A percentile compares a stretch with the other conserved stretches of the same genome.
Conservation (phyloP, 345 rosid genomes). For the Reutealis trisperma region DNA sequence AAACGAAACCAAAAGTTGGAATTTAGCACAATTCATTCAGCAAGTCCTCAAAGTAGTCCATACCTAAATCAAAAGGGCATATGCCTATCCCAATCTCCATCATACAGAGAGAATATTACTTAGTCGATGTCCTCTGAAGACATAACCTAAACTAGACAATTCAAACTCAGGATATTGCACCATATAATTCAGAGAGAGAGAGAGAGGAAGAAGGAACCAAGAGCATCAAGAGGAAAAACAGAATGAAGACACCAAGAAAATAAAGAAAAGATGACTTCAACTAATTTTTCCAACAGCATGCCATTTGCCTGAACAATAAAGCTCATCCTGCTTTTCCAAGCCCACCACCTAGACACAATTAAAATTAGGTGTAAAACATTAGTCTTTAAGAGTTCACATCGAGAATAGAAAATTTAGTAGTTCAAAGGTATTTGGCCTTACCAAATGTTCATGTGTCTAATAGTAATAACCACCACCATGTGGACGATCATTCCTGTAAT, state of each 20-base stretch:
- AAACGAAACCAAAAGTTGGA: constrained; percentile 8
- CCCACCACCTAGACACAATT: constrained; percentile 44
- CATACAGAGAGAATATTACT: constrained; percentile 19
- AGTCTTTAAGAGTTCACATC: constrained; percentile 10
- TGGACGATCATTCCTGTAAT: constrained; percentile 41
- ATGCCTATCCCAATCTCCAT: constrained; percentile 30
- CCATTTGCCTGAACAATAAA: constrained; percentile 29
- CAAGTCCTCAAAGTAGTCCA: constrained; percentile 29
- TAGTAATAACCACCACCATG: constrained; percentile 52
- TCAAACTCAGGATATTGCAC: constrained; percentile 7
- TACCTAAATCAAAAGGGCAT: constrained; percentile 29
- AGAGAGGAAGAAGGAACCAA: background rate
- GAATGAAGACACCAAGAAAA: constrained; percentile 9
- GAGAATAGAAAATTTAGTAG: background rate
- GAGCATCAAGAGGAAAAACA: constrained; percentile 3
- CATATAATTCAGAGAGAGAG: background rate
- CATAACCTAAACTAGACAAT: constrained; percentile 33
- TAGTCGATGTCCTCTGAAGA: constrained; percentile 27
- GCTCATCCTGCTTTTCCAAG: constrained; percentile 36
- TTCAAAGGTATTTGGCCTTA: constrained; percentile 22
- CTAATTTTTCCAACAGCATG: constrained; percentile 31
- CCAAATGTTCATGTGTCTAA: constrained; percentile 31
- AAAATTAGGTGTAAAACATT: background rate
- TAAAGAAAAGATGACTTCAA: constrained; percentile 15
- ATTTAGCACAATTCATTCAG: constrained; percentile 18